phyloP scores from a whole-genome alignment of 345 rosid genomes.

The Pseudoturritis turrita region DNA sequence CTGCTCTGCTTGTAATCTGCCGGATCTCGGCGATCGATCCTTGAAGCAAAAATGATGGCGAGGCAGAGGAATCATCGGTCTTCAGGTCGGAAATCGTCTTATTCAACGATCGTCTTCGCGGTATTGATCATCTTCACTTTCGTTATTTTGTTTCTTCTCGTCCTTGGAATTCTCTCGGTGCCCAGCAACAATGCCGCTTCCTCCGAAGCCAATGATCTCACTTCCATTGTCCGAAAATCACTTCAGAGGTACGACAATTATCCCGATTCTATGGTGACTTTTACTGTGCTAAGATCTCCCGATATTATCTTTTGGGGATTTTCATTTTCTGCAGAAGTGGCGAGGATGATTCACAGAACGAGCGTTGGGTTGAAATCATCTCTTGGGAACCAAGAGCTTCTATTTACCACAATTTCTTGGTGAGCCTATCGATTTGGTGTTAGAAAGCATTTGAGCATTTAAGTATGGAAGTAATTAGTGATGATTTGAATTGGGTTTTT shows the following conservation, averaged over 20 bases:
- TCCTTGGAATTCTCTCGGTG: slow-evolving; percentile 64
- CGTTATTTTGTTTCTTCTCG: slow-evolving; percentile 63
- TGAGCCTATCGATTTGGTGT: slow-evolving; percentile 28
- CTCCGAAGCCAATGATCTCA: slow-evolving; percentile 68
- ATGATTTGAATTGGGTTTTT: background rate
- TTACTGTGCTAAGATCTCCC: background rate
- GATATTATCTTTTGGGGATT: background rate
- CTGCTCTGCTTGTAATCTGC: background rate
- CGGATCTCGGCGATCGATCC: slow-evolving; percentile 15
- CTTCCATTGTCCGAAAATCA: slow-evolving; percentile 50
- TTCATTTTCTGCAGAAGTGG: slow-evolving; percentile 28
- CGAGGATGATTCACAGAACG: slow-evolving; percentile 46
- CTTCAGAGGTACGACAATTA: slow-evolving; percentile 33
- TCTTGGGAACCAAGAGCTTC: slow-evolving; percentile 95
- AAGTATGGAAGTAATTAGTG: background rate
- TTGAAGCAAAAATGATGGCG: slow-evolving; percentile 39
- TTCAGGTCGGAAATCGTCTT: slow-evolving; percentile 52
- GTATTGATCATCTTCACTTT: slow-evolving; percentile 56
- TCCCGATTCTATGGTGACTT: background rate
- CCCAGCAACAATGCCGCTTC: slow-evolving; percentile 49
- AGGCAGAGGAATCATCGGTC: slow-evolving; percentile 55
- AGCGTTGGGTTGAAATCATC: slow-evolving; percentile 81
- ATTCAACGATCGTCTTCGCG: slow-evolving; percentile 49
- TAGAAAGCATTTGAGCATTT: background rate
- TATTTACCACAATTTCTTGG: slow-evolving; percentile 87